Evolutionary conservation across 495 filamentous ascomycete genomes (phyloP), one percentile per base, ranked within the genome.

Genomic region (Schizothecium vesticola): DNA sequence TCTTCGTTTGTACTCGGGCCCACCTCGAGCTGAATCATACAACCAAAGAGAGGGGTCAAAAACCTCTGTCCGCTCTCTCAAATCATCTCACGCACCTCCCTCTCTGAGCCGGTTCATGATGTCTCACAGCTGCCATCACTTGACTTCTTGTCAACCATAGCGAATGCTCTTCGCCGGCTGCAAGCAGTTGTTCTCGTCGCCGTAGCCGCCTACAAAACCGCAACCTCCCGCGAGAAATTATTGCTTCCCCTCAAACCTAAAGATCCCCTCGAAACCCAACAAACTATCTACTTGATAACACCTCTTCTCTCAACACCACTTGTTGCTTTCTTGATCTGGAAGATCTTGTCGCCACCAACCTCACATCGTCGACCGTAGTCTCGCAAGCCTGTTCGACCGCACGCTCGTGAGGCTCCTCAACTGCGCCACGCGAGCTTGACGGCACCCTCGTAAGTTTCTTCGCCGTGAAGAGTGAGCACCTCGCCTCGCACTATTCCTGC

Each of bases 11-110:
- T 28, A 2, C 26, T 28, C 26, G 63, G 74, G 67, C 70, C 73
- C 74, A 74, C 72, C 29, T n/a, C 64, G 62, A 70, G 77, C 75
- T 80, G 75, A 78, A 73, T 79, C 78, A 79, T 76, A 77, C 77
- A 80, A 78, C 78, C 78, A 80, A 73, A 78, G 68, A 67, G 55
- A 68, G 43, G 65, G 68, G 76, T 77, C 77, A 76, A 78, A 78
- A 74, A 72, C 71, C 56, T 74, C 74, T 67, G 72, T 56, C 63
- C 69, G 73, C 73, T 63, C 76, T 74, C 78, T 78, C 78, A 80
- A 80, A 80, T 80, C 78, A 80, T 72, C 73, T 70, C 74, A 76
- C 73, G 72, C 66, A 66, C 67, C 72, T 75, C 73, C 73, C 74
- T 72, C 74, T 28, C 26, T 28, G 26, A 28, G 26, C 26, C 6